Base-by-base conservation (phyloP, 2,329 filamentous ascomycete genomes). In the Aspergillus pseudonomiae region DNA sequence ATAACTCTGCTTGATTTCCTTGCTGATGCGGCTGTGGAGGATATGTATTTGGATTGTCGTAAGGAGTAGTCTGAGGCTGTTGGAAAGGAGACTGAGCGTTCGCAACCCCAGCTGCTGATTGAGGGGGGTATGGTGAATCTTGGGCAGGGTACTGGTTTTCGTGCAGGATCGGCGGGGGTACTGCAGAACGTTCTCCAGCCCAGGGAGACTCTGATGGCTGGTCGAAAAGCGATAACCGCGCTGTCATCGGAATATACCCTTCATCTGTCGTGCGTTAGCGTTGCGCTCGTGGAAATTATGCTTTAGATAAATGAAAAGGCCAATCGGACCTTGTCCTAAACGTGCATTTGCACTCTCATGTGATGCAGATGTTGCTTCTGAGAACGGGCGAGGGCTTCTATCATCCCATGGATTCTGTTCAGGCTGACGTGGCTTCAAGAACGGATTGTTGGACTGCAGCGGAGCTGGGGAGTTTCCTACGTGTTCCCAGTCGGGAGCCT, bases 171-270 rank as follows among this genome's bases (percentile, higher is more conserved):
- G 61, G 46, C 1, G 59, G 63, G 53, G 66, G 60, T 34, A 63
- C 39, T 16, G 61, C 52, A 58, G 69, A 61, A 14, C 63, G 60
- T 26, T 73, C 66, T 48, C 68, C 68, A 19, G 65, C 63, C 75
- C 75, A 77, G 4, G 74, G 71, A 9, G 70, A 70, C 45, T 74
- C 69, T 14, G 70, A 55, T 12, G 69, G 63, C 26, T 70, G 62
- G 39, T 78, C 76, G n/a, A 78, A 65, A 34, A 79, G 68, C 24
- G 77, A 79, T 57, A 79, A 62, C 4, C 76, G 73, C 6, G 76
- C 77, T 43, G 77, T 77, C 77, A 79, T 78, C 1, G 77, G 75
- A 48, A 79, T 78, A 59, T 76, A 76, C n/a, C 77, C 77, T 41
- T 76, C 75, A 21, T 70, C 75, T 77, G 39, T 28, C 12, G 7